Evolutionary conservation across 345 rosid species (phyloP).

Genomic region (Pugionium cornutum): DNA sequence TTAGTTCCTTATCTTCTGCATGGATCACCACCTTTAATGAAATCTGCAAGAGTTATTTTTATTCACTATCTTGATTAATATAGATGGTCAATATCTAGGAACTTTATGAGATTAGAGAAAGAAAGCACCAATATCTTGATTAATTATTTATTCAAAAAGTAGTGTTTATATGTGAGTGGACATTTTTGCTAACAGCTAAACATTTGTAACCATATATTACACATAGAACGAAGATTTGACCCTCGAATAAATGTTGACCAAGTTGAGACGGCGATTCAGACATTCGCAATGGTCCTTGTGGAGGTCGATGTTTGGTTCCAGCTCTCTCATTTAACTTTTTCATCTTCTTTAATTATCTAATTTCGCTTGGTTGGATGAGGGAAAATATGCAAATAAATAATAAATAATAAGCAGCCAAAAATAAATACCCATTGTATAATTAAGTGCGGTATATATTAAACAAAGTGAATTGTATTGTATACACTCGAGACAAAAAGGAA

Average conservation of each 20-base stretch:
- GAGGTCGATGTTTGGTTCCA: slow-evolving; percentile 5
- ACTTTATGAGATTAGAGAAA: slow-evolving; percentile 21
- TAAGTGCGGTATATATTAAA: not conserved
- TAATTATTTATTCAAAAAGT: not conserved
- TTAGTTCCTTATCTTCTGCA: too few species aligned
- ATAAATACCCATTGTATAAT: not conserved
- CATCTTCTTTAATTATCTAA: too few species aligned
- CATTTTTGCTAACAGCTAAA: slow-evolving; percentile 13
- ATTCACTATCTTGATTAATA: too few species aligned
- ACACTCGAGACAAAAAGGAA: not conserved
- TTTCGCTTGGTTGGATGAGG: not conserved
- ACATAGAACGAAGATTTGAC: slow-evolving; percentile 18
- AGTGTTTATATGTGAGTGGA: slow-evolving; percentile 30
- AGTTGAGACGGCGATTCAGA: slow-evolving; percentile 22
- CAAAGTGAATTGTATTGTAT: not conserved
- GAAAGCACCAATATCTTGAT: slow-evolving; percentile 13
- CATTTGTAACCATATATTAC: slow-evolving; percentile 4
- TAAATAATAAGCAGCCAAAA: slow-evolving; percentile 4
- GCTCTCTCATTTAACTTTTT: not conserved
- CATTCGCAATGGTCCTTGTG: not conserved
- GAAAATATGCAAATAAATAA: slow-evolving; percentile 7
- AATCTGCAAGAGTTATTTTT: too few species aligned
- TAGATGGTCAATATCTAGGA: too few species aligned
- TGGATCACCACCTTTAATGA: too few species aligned
- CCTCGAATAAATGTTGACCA: slow-evolving; percentile 22